Evolutionary conservation across 108 stramenopile species (phyloP), one percentile per base, ranked within the genome.

Genomic region (Skeletonema tropicum): DNA sequence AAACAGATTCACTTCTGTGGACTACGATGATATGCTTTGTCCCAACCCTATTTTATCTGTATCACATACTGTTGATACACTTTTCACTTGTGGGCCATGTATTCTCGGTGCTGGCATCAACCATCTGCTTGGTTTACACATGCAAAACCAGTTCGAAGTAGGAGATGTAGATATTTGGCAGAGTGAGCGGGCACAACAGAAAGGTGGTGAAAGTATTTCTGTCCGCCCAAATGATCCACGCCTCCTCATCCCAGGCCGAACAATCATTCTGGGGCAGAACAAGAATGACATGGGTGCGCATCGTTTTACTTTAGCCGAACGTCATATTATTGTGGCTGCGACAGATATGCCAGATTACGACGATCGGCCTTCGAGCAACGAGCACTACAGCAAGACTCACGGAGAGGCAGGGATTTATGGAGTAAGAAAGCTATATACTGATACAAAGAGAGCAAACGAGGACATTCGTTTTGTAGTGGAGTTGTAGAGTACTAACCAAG

Each of bases 281-380:
- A 87, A 85, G 58, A 64, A 71, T 49, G 87, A 88, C 48, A 90
- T 88, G 87, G 85, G 87, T 19, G 85, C 84, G 35, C 89, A 90
- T 77, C 73, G 89, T 13, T 90, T 90, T 62, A 86, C 83, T 55
- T 82, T 68, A 73, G 70, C 64, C 6, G 85, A 90, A 33, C 75
- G 75, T n/a, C 84, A 90, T 36, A 35, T 88, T 31, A 71, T 88
- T 36, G 73, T 86, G 11, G 85, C 85, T 33, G 78, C 89, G 9
- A 90, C 89, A 6, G 87, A 90, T 61, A 82, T 90, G 85, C 89
- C 89, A 7, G 87, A 90, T 26, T 90, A 86, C 45, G 87, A 90
- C 46, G 89, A 90, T 58, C 83, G 87, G 32, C 71, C 76, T 49
- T 80, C 17, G 65, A 75, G 42, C 70, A 79, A 73, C 67, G 74